Conservation (phyloP, 2,329 filamentous ascomycete species). For the Davidsoniella neocaledoniae region DNA sequence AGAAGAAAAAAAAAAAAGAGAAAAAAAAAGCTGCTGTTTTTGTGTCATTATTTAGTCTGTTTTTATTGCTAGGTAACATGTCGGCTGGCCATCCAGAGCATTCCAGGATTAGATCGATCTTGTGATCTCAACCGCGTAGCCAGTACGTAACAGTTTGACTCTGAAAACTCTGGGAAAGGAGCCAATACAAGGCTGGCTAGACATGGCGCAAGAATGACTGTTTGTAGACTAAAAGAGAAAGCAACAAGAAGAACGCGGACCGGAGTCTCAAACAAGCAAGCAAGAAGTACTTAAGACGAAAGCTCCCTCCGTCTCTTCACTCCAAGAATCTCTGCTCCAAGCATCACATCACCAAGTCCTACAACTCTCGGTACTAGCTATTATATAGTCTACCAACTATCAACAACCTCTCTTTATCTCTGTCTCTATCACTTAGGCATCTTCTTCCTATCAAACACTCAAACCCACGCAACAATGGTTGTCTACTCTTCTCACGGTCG, state of each 20-base stretch:
- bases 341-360: background rate
- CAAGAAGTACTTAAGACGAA: no score
- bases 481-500: slow-evolving; percentile 49
- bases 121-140: background rate
- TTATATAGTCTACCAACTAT: background rate
- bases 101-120: background rate
- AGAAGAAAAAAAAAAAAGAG: no score
- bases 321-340: background rate
- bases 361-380: background rate
- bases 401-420: background rate
- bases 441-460: background rate
- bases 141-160: slow-evolving; percentile 1
- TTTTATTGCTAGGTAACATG: no score
- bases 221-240: background rate
- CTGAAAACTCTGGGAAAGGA: slow-evolving; percentile 3
- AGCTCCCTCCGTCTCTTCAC: no score
- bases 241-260: no score
- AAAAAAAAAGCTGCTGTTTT: no score
- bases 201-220: background rate
- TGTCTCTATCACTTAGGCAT: background rate
- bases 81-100: no score
- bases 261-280: no score
- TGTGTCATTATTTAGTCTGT: no score
- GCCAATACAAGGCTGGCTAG: background rate
- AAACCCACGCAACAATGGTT: slow-evolving; percentile 7